Base-by-base conservation (phyloP, 345 rosid genomes). In the Corymbia maculata region DNA sequence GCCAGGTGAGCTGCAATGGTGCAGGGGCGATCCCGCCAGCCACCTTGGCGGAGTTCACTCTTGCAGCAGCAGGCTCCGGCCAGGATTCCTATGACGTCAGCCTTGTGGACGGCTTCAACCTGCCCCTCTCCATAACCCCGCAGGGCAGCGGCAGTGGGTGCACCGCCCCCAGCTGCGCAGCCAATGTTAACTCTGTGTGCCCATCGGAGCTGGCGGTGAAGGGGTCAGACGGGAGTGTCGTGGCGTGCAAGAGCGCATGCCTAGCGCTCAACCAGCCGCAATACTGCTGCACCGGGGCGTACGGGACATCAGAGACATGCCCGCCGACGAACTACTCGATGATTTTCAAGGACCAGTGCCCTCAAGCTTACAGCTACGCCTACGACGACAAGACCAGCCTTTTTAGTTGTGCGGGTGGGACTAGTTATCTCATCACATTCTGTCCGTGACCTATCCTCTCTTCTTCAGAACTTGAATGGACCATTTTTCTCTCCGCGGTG, bases 301-400 rank as follows among this genome's bases (percentile, higher is more conserved):
- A 22, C 13, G 2, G 1, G 1, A 22, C 64, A 26, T 0, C n/a
- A 0, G 64, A 0, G 13, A 57, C 64, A 0, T 22, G 64, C 64
- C 64, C 64, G 64, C 64, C 64, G 13, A 57, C n/a, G 64, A 8
- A 57, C 64, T 57, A 57, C 64, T 57, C 64, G 64, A 0, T 22
- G 64, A 22, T 57, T 22, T 57, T 57, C 64, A 57, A 57, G 64
- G 64, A 22, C 64, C 28, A 9, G 64, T 57, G 64, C n/a, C 64
- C 64, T 57, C 64, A 57, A 57, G 64, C 64, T 57, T 57, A 57
- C 64, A 57, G 64, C 64, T 57, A 57, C 64, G 64, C 64, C 22
- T 57, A 57, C 64, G 64, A 22, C 64, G 64, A 57, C 13, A 57
- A 10, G n/a, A 57, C 28, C 64, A 57, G 64, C 64, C 22, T 28